Percentiles rank a stretch among this genome's conserved stretches.
phyloP scores from a whole-genome alignment of 2,329 filamentous ascomycete species.

The Ciborinia camelliae region DNA sequence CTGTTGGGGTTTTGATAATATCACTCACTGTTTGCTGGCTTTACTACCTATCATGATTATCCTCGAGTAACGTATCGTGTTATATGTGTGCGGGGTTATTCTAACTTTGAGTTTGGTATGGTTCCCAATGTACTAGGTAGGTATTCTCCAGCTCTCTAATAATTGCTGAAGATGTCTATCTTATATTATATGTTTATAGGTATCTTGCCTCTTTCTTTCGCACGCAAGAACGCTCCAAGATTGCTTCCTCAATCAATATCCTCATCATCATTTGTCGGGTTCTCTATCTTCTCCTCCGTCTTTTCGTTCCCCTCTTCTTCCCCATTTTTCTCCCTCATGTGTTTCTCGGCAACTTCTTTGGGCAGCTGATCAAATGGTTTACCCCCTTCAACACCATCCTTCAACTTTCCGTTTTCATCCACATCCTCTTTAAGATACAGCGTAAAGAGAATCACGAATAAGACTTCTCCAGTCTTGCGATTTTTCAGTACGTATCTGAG shows the following conservation, averaged over 20 bases:
- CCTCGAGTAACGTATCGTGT: too few species aligned
- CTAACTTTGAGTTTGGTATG: not conserved
- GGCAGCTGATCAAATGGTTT: conserved; percentile 29
- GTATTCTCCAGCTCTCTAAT: not conserved
- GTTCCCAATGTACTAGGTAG: not conserved
- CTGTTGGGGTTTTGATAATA: not conserved
- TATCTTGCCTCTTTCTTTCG: not conserved
- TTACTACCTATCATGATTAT: not conserved
- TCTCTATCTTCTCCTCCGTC: conserved; percentile 21
- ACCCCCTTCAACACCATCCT: conserved; percentile 38
- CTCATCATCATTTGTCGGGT: conserved; percentile 6
- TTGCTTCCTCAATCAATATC: conserved; percentile 2
- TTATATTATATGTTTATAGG: not conserved
- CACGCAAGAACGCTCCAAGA: not conserved
- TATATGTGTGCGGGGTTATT: not conserved
- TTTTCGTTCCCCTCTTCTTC: conserved; percentile 13
- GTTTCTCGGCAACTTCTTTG: conserved; percentile 20
- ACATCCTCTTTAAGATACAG: conserved; percentile 67
- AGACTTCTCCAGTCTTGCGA: conserved; percentile 65
- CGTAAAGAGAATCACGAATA: conserved; percentile 79
- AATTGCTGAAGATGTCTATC: too few species aligned
- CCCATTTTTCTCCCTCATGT: conserved; percentile 25
- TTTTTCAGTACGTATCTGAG: conserved; percentile 93
- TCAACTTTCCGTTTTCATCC: conserved; percentile 55
- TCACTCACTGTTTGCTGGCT: not conserved